These are phyloP conservation scores for Thinopyrum elongatum DNA, from an alignment of 176 grass and related monocot genomes.

Conservation along the genomic window DNA sequence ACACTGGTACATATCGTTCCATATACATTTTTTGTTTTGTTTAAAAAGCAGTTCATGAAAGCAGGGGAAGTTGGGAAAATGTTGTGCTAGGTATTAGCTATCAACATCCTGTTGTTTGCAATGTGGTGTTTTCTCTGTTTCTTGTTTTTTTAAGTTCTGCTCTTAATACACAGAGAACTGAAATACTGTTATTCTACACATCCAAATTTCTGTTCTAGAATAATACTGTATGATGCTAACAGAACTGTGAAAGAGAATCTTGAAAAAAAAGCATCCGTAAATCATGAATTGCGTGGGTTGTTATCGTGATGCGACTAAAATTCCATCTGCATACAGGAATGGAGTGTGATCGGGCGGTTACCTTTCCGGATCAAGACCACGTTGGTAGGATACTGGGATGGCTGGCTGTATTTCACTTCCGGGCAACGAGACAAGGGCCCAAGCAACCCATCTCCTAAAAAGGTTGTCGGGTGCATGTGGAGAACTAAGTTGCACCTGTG, in stretches of 20 bases:
- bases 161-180: background rate
- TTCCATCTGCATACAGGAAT: conserved; percentile 60
- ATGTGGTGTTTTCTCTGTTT: background rate
- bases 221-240: background rate
- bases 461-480: conserved; percentile 78
- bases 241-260: background rate
- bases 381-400: conserved; percentile 86
- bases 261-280: background rate
- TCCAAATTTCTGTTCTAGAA: background rate
- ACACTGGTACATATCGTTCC: conserved; percentile 43
- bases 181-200: background rate
- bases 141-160: background rate
- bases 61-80: background rate
- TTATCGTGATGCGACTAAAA: conserved; percentile 11
- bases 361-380: conserved; percentile 99
- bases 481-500: conserved; percentile 77
- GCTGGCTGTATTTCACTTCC: conserved; percentile 94
- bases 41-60: background rate
- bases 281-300: background rate
- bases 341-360: conserved; percentile 77
- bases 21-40: background rate
- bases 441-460: conserved; percentile 77
- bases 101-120: background rate
- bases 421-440: conserved; percentile 91
- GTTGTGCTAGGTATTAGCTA: background rate